These are phyloP conservation scores for Geotrichum histeridarum DNA, from an alignment of 1,139 yeast species.

Conservation along the genomic window DNA sequence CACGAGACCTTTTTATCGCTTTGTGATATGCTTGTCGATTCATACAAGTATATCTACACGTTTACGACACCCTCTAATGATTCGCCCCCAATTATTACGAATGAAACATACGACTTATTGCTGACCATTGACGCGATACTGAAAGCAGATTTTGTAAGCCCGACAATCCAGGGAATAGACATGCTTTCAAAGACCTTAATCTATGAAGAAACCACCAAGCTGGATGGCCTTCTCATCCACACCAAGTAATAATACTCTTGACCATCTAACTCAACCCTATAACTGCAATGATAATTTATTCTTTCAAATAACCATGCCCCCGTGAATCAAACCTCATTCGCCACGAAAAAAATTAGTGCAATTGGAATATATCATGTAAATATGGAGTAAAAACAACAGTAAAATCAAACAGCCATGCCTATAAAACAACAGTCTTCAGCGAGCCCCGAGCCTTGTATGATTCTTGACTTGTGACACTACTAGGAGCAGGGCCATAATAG, in stretches of 20 bases:
- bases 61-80: slow-evolving; percentile 17
- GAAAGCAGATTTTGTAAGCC: slow-evolving; percentile 27
- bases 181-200: slow-evolving; percentile 26
- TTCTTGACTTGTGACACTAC: neutral
- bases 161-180: slow-evolving; percentile 31
- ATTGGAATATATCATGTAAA: too few relatives aligned
- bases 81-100: slow-evolving; percentile 10
- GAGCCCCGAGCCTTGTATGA: too few relatives aligned
- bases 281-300: too few relatives aligned
- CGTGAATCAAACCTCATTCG: too few relatives aligned
- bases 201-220: slow-evolving; percentile 29
- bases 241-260: slow-evolving; percentile 2
- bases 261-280: too few relatives aligned
- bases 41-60: slow-evolving; percentile 26
- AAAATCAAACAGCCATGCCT: too few relatives aligned
- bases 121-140: slow-evolving; percentile 30
- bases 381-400: too few relatives aligned
- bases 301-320: too few relatives aligned
- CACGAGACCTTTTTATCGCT: slow-evolving; percentile 31
- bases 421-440: too few relatives aligned
- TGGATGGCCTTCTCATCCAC: slow-evolving; percentile 27
- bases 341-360: too few relatives aligned
- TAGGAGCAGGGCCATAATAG: slow-evolving; percentile 10
- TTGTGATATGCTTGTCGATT: slow-evolving; percentile 30
- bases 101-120: slow-evolving; percentile 27